Evolutionary conservation across 305 asterid species (phyloP).

Genomic region (Fraxinus xanthoxyloides): DNA sequence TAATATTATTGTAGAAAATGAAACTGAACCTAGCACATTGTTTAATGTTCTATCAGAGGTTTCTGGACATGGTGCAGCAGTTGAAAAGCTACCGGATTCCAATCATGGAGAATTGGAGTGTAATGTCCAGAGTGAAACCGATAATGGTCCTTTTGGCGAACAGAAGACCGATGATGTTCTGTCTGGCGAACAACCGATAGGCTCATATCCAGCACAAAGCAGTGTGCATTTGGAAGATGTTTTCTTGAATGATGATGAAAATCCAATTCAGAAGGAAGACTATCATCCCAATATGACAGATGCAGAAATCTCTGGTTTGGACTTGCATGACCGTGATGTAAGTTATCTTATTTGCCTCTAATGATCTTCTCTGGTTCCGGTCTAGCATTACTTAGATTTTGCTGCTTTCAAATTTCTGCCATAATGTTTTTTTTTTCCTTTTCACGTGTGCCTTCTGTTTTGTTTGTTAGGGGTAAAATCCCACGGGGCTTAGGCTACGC

Average conservation of each 20-base stretch:
- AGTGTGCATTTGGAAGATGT: constrained; percentile 35
- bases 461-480: background rate
- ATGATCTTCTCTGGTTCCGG: background rate
- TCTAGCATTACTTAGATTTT: background rate
- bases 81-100: constrained; percentile 33
- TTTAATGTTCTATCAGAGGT: constrained; percentile 34
- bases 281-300: constrained; percentile 39
- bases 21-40: constrained; percentile 32
- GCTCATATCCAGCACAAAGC: constrained; percentile 27
- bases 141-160: constrained; percentile 31
- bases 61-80: constrained; percentile 34
- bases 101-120: constrained; percentile 33
- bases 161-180: constrained; percentile 25
- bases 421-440: background rate
- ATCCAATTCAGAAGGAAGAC: constrained; percentile 33
- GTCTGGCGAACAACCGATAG: constrained; percentile 37
- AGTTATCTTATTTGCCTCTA: constrained; percentile 26
- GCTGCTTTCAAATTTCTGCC: background rate
- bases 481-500: background rate
- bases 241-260: constrained; percentile 37
- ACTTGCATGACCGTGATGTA: constrained; percentile 44
- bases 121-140: constrained; percentile 29
- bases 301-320: constrained; percentile 41
- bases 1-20: constrained; percentile 31
- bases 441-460: background rate